These are phyloP conservation scores for Cutaneotrichosporon curvatum DNA, from an alignment of 1,284 basidiomycete genomes.

Conservation along the genomic window DNA sequence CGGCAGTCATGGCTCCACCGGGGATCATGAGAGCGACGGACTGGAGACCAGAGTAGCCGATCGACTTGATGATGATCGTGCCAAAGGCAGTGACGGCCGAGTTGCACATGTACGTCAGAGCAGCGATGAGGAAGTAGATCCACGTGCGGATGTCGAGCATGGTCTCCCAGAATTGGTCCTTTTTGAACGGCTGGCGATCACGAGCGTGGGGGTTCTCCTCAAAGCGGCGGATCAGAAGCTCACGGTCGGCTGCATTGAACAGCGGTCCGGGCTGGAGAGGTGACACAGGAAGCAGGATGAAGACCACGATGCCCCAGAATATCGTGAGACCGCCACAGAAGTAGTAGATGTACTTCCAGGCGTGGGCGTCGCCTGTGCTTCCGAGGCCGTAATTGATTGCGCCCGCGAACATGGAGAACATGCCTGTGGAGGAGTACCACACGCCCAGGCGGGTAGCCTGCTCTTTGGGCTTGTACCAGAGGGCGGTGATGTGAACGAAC, in stretches of 20 bases:
- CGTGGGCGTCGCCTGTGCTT: slow-evolving; percentile 36
- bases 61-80: slow-evolving; percentile 47
- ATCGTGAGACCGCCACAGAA: slow-evolving; percentile 51
- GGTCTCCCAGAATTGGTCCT: slow-evolving; percentile 46
- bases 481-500: slow-evolving; percentile 49
- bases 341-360: slow-evolving; percentile 51
- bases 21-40: slow-evolving; percentile 48
- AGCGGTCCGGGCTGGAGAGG: slow-evolving; percentile 42
- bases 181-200: slow-evolving; percentile 38
- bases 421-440: slow-evolving; percentile 51
- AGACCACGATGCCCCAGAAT: slow-evolving; percentile 46
- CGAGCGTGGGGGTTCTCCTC: slow-evolving; percentile 37
- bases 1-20: slow-evolving; percentile 47
- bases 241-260: slow-evolving; percentile 42
- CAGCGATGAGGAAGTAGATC: slow-evolving; percentile 47
- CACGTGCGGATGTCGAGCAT: slow-evolving; percentile 48
- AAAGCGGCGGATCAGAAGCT: slow-evolving; percentile 42
- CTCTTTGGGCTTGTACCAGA: slow-evolving; percentile 50
- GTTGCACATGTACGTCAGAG: slow-evolving; percentile 43
- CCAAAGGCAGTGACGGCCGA: slow-evolving; percentile 49
- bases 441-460: slow-evolving; percentile 43
- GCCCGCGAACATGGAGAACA: slow-evolving; percentile 46
- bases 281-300: slow-evolving; percentile 47
- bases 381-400: slow-evolving; percentile 51
- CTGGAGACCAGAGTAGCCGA: slow-evolving; percentile 48